Evolutionary conservation across 495 filamentous ascomycete genomes (phyloP).

Genomic region (Gamarada debralockiae): DNA sequence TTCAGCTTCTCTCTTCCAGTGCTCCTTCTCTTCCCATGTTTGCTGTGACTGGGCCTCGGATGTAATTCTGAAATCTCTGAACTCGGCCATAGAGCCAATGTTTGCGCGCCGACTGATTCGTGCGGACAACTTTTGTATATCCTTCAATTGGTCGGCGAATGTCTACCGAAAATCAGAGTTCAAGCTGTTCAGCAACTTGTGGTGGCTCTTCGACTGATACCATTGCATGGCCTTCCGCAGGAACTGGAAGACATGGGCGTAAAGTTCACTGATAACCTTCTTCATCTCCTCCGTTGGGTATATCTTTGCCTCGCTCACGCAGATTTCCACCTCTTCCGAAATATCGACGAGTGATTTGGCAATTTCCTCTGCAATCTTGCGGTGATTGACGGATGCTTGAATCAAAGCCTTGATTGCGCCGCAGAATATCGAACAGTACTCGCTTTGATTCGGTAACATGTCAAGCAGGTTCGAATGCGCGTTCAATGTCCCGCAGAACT

Average conservation of each 20-base stretch:
- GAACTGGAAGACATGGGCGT: conserved; percentile 5
- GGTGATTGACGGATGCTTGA: conserved; percentile 9
- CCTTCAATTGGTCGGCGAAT: background rate
- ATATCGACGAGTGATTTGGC: background rate
- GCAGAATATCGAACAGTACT: background rate
- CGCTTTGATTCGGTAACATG: background rate
- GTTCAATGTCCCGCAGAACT: background rate
- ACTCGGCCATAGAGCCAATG: no score
- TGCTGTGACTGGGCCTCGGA: no score
- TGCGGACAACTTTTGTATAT: background rate
- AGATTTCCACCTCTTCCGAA: background rate
- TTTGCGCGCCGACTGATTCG: background rate
- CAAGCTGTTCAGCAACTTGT: conserved; percentile 4
- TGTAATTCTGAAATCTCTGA: no score
- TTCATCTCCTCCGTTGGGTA: conserved; percentile 1
- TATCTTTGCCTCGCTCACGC: background rate
- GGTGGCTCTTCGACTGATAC: conserved; percentile 4
- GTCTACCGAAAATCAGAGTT: conserved; percentile 4
- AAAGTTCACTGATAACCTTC: background rate
- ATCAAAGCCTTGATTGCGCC: background rate
- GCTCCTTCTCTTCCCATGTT: no score
- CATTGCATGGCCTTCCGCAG: background rate
- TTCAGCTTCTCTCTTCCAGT: no score
- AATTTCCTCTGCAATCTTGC: conserved; percentile 5
- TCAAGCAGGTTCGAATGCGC: background rate